Base-by-base conservation (phyloP, 1,139 yeast genomes). In the Yamadazyma sp. region DNA sequence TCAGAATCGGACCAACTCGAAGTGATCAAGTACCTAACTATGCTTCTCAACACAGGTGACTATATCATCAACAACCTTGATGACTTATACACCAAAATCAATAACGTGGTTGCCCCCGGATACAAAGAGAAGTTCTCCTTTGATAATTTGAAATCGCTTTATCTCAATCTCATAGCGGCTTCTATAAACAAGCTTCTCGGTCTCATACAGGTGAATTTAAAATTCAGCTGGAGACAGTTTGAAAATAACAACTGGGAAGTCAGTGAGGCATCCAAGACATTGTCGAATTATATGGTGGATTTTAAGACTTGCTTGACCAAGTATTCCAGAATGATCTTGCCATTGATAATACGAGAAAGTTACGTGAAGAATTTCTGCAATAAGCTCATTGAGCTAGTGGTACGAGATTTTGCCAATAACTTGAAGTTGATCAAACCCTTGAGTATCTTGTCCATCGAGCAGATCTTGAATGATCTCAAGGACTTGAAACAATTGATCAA, bases 31-130 rank as follows among this genome's bases (percentile, higher is more conserved):
- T 78, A 85, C 42, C 73, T 87, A 1, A 83, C 95, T 20, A 67
- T 87, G 59, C 75, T 89, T 9, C 63, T 92, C 24, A 87, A 89
- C 51, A 92, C 98, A 0, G 89, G 96, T 1, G 96, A 92, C 55
- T 92, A 91, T 60, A 83, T 95, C 45, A 77, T 87, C 22, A 73
- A 79, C 14, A 92, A 96, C 5, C 79, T 84, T 2, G 75, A 74
- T 15, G 97, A 92, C 56, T 66, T 92, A 38, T 88, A 81, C 51
- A 86, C 83, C 31, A 80, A 77, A 49, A 63, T 92, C 37, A 57
- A 64, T 10, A 75, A 73, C 16, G 62, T 81, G 28, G 69, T 81
- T 27, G 68, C 46, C 37, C 58, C 44, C 54, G 66, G 44, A 50
- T 70, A 44, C 56, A 63, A 45, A 58, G 60, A 33, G 51, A 64